Evolutionary conservation across 2,329 filamentous ascomycete genomes (phyloP).

Genomic region (Leptographium wingfieldii): DNA sequence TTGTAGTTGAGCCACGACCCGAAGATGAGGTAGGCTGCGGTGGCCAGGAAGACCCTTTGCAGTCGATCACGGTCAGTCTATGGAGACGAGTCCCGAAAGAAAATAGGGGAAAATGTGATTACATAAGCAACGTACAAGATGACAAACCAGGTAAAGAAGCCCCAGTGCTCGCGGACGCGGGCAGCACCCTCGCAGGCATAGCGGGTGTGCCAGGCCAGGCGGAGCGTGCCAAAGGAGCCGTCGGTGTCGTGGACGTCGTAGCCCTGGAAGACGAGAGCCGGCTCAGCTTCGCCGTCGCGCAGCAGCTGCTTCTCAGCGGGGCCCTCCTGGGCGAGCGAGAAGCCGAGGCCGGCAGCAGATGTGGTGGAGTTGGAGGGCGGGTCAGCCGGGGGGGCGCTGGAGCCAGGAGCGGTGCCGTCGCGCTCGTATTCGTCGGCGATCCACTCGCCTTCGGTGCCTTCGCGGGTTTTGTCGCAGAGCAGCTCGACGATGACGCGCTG

Average conservation of each 20-base stretch:
- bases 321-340: conserved; percentile 14
- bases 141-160: conserved; percentile 87
- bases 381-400: conserved; percentile 5
- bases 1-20: conserved; percentile 99
- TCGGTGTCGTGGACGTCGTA: conserved; percentile 57
- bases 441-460: conserved; percentile 62
- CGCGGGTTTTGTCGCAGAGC: conserved; percentile 59
- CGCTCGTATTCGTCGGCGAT: conserved; percentile 40
- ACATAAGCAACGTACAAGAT: conserved; percentile 1
- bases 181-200: conserved; percentile 58
- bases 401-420: conserved; percentile 19
- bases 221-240: conserved; percentile 29
- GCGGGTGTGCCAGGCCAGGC: conserved; percentile 76
- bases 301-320: conserved; percentile 37
- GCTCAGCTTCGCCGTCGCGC: conserved; percentile 30
- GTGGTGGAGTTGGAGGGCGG: neutral
- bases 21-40: conserved; percentile 88
- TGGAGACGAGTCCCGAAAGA: neutral
- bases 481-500: conserved; percentile 79
- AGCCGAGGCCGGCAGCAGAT: conserved; percentile 7
- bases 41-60: conserved; percentile 65
- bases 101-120: neutral
- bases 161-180: conserved; percentile 54
- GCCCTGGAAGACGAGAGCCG: conserved; percentile 63
- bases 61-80: neutral